A percentile compares a stretch with the other conserved stretches of the same genome.
Evolutionary conservation across 179 eudicot species (phyloP).

Genomic region (Beta corolliflora): DNA sequence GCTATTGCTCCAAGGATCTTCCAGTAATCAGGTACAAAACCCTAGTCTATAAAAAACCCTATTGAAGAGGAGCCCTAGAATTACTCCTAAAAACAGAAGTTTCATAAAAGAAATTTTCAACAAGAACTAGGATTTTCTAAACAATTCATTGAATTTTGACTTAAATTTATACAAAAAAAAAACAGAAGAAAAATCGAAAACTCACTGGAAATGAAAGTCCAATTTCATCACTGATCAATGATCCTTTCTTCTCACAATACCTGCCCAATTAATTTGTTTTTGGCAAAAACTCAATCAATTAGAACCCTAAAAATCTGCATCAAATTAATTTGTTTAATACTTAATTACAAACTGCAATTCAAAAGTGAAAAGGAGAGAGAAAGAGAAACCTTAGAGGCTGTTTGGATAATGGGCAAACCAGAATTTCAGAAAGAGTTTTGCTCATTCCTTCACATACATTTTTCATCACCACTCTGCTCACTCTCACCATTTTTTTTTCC

Average conservation of each 20-base stretch:
- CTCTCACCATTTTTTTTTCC: constrained; percentile 60
- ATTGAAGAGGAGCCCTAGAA: too few species aligned
- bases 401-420: constrained; percentile 87
- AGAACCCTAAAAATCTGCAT: not conserved
- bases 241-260: constrained; percentile 64
- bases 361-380: not conserved
- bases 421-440: constrained; percentile 59
- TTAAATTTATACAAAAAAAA: too few species aligned
- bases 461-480: constrained; percentile 44
- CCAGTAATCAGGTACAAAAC: too few species aligned
- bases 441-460: constrained; percentile 45
- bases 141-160: too few species aligned
- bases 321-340: not conserved
- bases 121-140: too few species aligned
- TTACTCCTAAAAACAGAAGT: too few species aligned
- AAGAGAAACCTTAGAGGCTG: constrained; percentile 44
- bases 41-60: too few species aligned
- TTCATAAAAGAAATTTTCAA: too few species aligned
- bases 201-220: constrained; percentile 16
- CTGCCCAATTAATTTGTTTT: constrained; percentile 30
- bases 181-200: not conserved
- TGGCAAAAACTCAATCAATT: not conserved
- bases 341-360: not conserved
- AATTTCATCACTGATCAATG: constrained; percentile 72
- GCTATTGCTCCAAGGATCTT: too few species aligned